Evolutionary conservation across 768 basidiomycete genomes (phyloP), one percentile per base, ranked within the genome.

Genomic region (Phlebiopsis gigantea): DNA sequence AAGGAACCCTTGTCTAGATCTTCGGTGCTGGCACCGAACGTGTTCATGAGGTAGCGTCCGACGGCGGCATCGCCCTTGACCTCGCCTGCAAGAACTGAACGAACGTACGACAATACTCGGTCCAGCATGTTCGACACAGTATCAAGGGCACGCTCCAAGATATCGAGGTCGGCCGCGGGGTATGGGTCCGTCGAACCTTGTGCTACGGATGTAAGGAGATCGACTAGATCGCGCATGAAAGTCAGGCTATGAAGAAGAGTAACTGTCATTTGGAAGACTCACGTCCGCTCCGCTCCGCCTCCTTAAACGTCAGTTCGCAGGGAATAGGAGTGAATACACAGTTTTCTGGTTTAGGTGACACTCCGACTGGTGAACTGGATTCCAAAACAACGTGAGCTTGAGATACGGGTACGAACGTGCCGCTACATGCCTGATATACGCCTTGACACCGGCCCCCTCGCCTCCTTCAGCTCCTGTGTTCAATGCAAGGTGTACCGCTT

Each of bases 271-370:
- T 26, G 56, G 21, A 28, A 51, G 6, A 81, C 91, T 70, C 71
- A 95, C 94, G 75, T 44, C 92, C 91, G 59, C 89, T 87, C 58
- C 87, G 84, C 69, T 98, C 95, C 30, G 86, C 79, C 45, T 90
- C 84, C 62, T 87, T 83, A 72, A 90, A 90, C 63, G 82, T 83
- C 56, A 98, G 77, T 59, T 89, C 83, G 58, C 90, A 87, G n/a
- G 91, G 89, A 51, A 98, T 84, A 31, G 96, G 95, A 26, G 90
- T 79, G 72, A 98, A 98, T 28, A 95, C 90, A 63, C 90, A 92
- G 72, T 97, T 96, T 75, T 98, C 95, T 44, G 92, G 84, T 74
- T 93, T 95, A 31, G 89, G 90, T 68, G 78, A 82, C 24, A 94
- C 83, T 10, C 95, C 94, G 15, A 98, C 84, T 4, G 93, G 92